Evolutionary conservation across 2,329 filamentous ascomycete genomes (phyloP).

Genomic region (Talaromyces islandicus): DNA sequence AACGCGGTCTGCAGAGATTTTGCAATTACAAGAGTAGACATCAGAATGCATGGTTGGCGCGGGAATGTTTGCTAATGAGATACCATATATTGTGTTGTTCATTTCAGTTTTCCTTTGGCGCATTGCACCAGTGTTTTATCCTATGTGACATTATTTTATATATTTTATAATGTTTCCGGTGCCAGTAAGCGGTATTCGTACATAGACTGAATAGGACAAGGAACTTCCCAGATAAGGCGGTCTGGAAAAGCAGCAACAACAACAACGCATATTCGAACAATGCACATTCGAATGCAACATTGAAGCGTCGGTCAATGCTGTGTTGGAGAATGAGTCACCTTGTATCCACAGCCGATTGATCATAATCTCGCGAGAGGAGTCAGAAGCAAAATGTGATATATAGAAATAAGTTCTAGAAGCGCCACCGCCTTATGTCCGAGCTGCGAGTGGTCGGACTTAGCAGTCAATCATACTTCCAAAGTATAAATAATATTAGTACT

Average conservation of each 20-base stretch:
- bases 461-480: no score
- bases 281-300: no score
- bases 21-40: conserved; percentile 32
- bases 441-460: not conserved
- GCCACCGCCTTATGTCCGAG: not conserved
- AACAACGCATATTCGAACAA: no score
- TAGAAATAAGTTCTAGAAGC: not conserved
- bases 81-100: not conserved
- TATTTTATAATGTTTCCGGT: not conserved
- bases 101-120: not conserved
- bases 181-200: not conserved
- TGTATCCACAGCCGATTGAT: not conserved
- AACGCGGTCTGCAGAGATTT: conserved; percentile 21
- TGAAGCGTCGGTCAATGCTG: no score
- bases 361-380: not conserved
- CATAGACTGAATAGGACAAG: not conserved
- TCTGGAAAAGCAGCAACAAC: not conserved
- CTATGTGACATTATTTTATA: not conserved
- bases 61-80: not conserved
- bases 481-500: no score
- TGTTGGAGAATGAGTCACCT: not conserved
- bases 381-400: not conserved
- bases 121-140: not conserved
- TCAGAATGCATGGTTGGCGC: conserved; percentile 2
- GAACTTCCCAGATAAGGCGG: not conserved